Base-by-base conservation (phyloP, 768 basidiomycete genomes). In the Cytidiella melzeri region DNA sequence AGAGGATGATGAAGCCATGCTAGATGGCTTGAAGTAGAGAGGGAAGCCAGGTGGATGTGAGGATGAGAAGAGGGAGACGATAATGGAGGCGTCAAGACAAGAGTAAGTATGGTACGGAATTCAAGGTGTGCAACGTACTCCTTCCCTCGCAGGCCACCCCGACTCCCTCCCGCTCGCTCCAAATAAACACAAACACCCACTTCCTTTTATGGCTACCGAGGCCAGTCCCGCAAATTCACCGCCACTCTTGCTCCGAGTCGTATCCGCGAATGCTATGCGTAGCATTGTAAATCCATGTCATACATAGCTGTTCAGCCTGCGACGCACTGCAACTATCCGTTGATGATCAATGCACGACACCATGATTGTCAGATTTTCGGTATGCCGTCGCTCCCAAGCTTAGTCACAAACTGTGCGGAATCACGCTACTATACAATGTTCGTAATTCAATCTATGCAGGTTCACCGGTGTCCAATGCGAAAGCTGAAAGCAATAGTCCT, bases 1-100 rank as follows among this genome's bases (percentile, higher is more conserved):
- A 25, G 84, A 84, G 5, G 85, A 85, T 41, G 86, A 86, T 24
- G 84, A 84, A 26, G 84, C 73, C 87, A 88, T 89, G 52, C 55
- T 61, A 55, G 59, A 52, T 42, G 40, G 45, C 51, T 51, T 55
- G 60, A 50, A 61, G 59, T 49, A 53, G 65, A 66, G 55, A 55
- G 58, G 60, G 61, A 34, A 55, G 60, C 58, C 63, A 62, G 56
- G 62, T 62, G 52, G 60, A 46, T 52, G 24, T 10, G 41, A 30
- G 38, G 48, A 34, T 23, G 40, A 36, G 37, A 41, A 48, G 43
- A 38, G 37, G 9, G 30, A 30, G 40, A 48, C 39, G 41, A 48
- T 46, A 44, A 43, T 53, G 43, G 52, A 12, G 41, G 38, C 38
- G 45, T 47, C 26, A 43, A 55, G 57, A 56, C 55, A 56, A 59